Conservation (phyloP, 768 basidiomycete genomes). For the Xanthoconium stramineum region DNA sequence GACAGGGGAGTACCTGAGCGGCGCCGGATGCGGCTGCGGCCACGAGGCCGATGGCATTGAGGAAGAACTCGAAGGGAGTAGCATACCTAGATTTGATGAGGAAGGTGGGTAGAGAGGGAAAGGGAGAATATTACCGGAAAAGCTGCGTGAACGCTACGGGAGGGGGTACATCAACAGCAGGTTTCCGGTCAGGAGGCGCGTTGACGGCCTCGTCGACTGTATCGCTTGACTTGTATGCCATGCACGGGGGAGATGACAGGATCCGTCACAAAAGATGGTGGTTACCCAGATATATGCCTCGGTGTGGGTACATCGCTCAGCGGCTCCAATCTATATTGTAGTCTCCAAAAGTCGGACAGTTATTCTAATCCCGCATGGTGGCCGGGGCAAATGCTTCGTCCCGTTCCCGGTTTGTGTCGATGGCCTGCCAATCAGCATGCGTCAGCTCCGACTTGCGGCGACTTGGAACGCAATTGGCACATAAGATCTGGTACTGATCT, state of each 20-base stretch:
- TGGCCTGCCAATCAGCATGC: too few species aligned
- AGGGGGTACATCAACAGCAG: not conserved
- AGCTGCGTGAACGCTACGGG: conserved; percentile 43
- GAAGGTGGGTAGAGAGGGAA: not conserved
- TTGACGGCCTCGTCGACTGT: not conserved
- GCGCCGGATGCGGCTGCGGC: conserved; percentile 75
- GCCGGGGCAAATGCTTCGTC: too few species aligned
- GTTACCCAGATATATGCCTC: not conserved
- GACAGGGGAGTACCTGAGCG: conserved; percentile 55
- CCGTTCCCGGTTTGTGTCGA: not conserved
- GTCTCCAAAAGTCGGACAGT: too few species aligned
- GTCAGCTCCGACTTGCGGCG: not conserved
- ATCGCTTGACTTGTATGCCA: not conserved
- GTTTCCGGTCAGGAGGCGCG: not conserved
- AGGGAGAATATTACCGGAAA: conserved; percentile 41
- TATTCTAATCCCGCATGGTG: too few species aligned
- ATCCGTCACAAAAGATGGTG: not conserved
- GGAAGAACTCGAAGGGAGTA: conserved; percentile 60
- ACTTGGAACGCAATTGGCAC: not conserved
- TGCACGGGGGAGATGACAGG: not conserved
- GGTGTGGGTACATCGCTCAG: not conserved
- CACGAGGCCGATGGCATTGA: conserved; percentile 72
- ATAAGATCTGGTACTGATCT: too few species aligned
- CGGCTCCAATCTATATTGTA: too few species aligned
- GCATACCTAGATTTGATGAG: conserved; percentile 53